Base-by-base conservation (phyloP, 331 rosid genomes). In the Rosa hybrid region DNA sequence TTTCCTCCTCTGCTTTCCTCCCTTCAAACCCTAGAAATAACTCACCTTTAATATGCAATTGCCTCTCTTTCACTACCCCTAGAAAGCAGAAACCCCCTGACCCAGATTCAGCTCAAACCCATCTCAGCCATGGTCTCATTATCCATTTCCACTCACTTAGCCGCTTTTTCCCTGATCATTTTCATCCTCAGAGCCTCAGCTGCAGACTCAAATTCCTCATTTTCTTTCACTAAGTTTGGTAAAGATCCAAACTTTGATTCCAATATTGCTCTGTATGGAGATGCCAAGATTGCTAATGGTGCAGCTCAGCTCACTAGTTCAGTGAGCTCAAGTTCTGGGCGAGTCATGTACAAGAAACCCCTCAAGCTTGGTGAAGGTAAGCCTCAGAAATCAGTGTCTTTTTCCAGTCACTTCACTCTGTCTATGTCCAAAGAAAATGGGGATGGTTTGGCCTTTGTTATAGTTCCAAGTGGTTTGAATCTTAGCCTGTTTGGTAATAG, bases 361-460 rank as follows among this genome's bases (percentile, higher is more conserved):
- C 86, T 93, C 78, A 89, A 82, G 88, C 88, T 96, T 56, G 69
- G 79, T 49, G 91, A 82, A 80, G 97, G 94, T 86, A 75, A 64
- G 76, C 80, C 93, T 53, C 83, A 68, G 87, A 88, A 78, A 75
- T 83, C 82, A 39, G 87, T 88, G 20, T 96, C 94, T 10, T 93
- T 93, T 84, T 88, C 94, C 17, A 89, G 89, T n/a, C 76, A 87
- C 80, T 90, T 96, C 88, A 85, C 89, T 0, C 91, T 93, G 82
- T 90, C 94, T n/a, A 71, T 90, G 77, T 79, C 88, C 71, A 77
- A 80, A 68, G 83, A 77, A 68, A 82, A 74, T 80, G 90, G 80
- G 11, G 84, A 81, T 85, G 94, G 99, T 27, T 77, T 96, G 79
- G 92, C 92, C 71, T 90, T 96, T 88, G 84, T 89, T 64, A 41